phyloP scores from a whole-genome alignment of 176 grass and related monocot species.

The Aegilops longissima region DNA sequence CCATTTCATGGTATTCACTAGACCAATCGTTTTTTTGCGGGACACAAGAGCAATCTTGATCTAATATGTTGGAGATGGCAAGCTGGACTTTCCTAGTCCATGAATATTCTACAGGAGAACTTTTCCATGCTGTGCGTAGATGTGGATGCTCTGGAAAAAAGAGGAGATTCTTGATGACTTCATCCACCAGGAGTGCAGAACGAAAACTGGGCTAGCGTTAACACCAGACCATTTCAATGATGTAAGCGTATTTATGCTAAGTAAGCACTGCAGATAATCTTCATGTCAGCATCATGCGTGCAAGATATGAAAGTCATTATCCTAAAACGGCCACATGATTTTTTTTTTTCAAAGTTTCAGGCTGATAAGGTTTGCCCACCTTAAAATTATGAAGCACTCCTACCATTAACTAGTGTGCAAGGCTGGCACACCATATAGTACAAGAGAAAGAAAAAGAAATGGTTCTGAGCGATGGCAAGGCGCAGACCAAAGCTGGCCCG shows the following conservation, averaged over 20 bases:
- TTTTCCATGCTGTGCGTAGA: neutral
- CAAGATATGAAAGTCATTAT: neutral
- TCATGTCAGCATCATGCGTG: constrained; percentile 13
- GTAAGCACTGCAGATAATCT: neutral
- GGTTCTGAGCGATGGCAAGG: neutral
- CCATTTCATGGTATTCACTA: too few relatives aligned
- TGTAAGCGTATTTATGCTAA: neutral
- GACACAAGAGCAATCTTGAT: neutral
- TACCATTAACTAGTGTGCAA: neutral
- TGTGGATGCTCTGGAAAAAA: neutral
- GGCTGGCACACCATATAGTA: neutral
- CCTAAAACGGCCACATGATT: neutral
- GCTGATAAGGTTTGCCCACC: neutral
- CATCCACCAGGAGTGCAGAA: neutral
- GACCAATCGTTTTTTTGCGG: too few relatives aligned
- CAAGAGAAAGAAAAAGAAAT: neutral
- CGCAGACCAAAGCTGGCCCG: constrained; percentile 3
- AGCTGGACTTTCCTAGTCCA: neutral
- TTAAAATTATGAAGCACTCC: neutral
- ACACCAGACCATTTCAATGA: neutral
- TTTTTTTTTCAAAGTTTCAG: neutral
- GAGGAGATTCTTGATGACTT: neutral
- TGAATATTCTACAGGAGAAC: neutral
- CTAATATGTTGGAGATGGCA: neutral
- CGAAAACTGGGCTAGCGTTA: neutral